Evolutionary conservation across 2,329 filamentous ascomycete species (phyloP).

Genomic region (Zasmidium cellare): DNA sequence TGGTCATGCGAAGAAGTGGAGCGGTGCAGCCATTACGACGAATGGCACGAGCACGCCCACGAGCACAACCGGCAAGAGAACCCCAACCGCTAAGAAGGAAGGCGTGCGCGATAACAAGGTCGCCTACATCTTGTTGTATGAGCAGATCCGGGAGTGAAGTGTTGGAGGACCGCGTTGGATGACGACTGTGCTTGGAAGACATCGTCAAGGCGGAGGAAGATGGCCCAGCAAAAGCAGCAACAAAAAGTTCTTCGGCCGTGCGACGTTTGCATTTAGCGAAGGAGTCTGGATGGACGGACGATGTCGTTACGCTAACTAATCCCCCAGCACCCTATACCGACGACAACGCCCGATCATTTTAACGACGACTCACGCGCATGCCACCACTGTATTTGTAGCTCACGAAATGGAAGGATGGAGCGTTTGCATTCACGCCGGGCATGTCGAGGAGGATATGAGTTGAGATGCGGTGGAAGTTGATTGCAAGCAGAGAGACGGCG

Average conservation of each 20-base stretch:
- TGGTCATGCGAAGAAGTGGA: conserved; percentile 59
- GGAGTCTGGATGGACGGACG: neutral
- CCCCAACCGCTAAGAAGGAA: conserved; percentile 50
- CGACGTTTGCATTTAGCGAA: neutral
- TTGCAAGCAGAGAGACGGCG: no score
- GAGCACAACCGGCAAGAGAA: conserved; percentile 49
- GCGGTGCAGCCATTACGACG: conserved; percentile 49
- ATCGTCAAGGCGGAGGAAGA: no score
- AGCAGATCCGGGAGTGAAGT: conserved; percentile 40
- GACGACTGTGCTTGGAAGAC: neutral
- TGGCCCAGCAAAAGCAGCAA: no score
- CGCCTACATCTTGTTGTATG: conserved; percentile 94
- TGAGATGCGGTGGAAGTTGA: no score
- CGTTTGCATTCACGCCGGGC: no score
- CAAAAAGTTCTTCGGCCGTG: neutral
- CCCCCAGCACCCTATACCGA: neutral
- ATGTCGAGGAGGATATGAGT: no score
- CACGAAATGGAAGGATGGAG: neutral
- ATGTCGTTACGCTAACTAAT: neutral
- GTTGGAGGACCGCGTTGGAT: neutral
- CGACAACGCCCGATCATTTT: neutral
- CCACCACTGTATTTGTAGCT: neutral
- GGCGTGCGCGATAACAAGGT: conserved; percentile 89
- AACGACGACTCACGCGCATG: neutral
- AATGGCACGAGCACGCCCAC: conserved; percentile 60